Evolutionary conservation across 441 rosid species (phyloP).

Genomic region (Populus trichocarpa): DNA sequence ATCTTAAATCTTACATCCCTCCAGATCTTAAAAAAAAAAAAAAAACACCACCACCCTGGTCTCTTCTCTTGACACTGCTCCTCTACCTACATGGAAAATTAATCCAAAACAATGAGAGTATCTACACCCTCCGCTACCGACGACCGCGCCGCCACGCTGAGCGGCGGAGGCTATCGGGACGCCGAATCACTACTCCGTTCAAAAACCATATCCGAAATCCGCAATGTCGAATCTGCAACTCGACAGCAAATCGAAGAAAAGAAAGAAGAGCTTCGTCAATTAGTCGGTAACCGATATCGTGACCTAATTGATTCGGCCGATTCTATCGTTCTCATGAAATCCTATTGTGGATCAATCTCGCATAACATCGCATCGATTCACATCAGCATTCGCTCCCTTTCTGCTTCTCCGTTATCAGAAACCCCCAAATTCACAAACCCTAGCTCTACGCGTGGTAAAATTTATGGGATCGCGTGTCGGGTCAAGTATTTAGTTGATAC

Average conservation of each 20-base stretch:
- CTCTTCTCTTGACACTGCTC: neutral
- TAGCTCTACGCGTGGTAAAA: conserved; percentile 38
- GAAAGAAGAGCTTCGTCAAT: conserved; percentile 88
- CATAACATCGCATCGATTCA: conserved; percentile 63
- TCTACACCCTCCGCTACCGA: conserved; percentile 31
- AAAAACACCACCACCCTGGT: neutral
- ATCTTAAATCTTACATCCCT: neutral
- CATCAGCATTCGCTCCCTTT: conserved; percentile 55
- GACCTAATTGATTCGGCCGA: conserved; percentile 96
- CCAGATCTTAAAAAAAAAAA: neutral
- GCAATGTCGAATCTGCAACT: conserved; percentile 63
- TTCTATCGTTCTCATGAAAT: conserved; percentile 85
- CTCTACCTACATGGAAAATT: neutral
- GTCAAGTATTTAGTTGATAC: conserved; percentile 93
- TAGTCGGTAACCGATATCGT: conserved; percentile 84
- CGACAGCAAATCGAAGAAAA: conserved; percentile 79
- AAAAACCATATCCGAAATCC: conserved; percentile 74
- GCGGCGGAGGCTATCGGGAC: conserved; percentile 63
- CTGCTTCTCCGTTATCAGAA: conserved; percentile 45
- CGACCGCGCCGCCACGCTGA: conserved; percentile 31
- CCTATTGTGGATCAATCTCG: conserved; percentile 69
- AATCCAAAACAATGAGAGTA: conserved; percentile 32
- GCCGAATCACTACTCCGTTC: conserved; percentile 83
- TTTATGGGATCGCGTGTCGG: conserved; percentile 84
- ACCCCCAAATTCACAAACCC: conserved; percentile 42